These are phyloP conservation scores for Vitis hybrid DNA, from an alignment of 177 flowering plant genomes.

Conservation along the genomic window DNA sequence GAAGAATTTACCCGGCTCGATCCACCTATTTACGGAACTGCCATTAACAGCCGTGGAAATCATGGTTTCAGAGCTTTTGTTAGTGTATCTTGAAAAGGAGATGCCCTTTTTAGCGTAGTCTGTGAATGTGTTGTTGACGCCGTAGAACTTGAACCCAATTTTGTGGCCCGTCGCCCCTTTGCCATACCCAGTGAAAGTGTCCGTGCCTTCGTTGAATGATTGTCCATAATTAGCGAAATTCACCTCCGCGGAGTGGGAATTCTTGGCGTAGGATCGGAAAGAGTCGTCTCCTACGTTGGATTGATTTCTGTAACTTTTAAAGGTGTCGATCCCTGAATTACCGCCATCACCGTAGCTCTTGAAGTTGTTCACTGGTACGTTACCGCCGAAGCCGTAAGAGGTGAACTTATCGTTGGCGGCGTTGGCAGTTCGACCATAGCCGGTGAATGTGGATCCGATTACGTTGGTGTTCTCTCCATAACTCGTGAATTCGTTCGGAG, in stretches of 20 bases:
- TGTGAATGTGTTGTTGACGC: constrained; percentile 3
- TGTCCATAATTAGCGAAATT: too few species aligned
- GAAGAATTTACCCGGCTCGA: constrained; percentile 13
- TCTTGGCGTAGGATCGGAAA: constrained; percentile 13
- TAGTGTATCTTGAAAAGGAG: background rate
- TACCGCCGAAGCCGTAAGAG: constrained; percentile 18
- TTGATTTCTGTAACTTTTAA: constrained; percentile 24
- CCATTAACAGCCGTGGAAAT: background rate
- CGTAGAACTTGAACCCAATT: constrained; percentile 3
- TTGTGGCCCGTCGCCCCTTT: too few species aligned
- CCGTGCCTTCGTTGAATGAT: too few species aligned
- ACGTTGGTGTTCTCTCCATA: constrained; percentile 56
- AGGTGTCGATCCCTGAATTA: constrained; percentile 19
- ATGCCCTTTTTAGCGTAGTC: background rate
- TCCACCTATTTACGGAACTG: constrained; percentile 7
- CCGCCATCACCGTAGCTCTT: constrained; percentile 27
- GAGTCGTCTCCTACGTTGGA: constrained; percentile 19
- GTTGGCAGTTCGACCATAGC: constrained; percentile 38
- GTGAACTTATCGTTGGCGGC: constrained; percentile 23
- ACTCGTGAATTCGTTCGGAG: constrained; percentile 39
- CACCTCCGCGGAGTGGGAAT: too few species aligned
- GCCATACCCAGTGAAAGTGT: too few species aligned
- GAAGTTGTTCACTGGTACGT: constrained; percentile 27
- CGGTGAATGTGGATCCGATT: constrained; percentile 48
- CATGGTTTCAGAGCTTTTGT: background rate